Evolutionary conservation across 371 early-diverging fungal genomes (phyloP), one percentile per base, ranked within the genome.

Genomic region (Mucor plumbeus): DNA sequence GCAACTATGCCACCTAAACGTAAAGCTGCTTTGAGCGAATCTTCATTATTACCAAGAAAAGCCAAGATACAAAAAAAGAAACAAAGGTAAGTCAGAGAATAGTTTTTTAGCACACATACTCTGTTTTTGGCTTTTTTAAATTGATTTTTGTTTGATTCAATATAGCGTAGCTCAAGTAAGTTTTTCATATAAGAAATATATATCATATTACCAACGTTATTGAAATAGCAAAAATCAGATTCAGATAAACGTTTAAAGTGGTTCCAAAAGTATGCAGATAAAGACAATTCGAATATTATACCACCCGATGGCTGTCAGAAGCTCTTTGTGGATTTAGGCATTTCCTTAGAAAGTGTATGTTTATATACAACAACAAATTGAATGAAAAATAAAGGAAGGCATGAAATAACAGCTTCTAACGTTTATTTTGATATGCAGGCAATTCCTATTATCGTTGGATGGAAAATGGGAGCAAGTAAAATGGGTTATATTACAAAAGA

Each of bases 281-380:
- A 33, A 7, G 75, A 76, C 10, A 61, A 64, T 17, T 21, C 62
- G 10, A 62, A 73, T 7, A 36, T 62, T 5, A 81, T 81, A 10
- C 26, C 70, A 38, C 77, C 81, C 11, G 77, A 74, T 50, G 81
- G 78, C 15, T 72, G 75, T 60, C 76, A 81, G 57, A 21, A 35
- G 0, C 73, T 81, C n/a, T 81, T 78, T 63, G 33, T 60, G 9
- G 78, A 81, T 48, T 41, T 81, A 17, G 67, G 59, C 19, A 71
- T 74, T 11, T 63, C 74, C 1, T 50, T 81, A 10, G 81, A 81
- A 44, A 76, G 78, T 54, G 78, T 78, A 69, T 36, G 72, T 39
- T 17, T 6, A 1, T 6, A 15, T 5, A 47, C 34, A 43, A 10
- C 7, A 0, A 26, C 4, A n/a, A 21, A 58, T 21, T 6, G 56